Evolutionary conservation across 1,139 yeast genomes (phyloP).

Genomic region (Spencermartinsiella ligniputridi): DNA sequence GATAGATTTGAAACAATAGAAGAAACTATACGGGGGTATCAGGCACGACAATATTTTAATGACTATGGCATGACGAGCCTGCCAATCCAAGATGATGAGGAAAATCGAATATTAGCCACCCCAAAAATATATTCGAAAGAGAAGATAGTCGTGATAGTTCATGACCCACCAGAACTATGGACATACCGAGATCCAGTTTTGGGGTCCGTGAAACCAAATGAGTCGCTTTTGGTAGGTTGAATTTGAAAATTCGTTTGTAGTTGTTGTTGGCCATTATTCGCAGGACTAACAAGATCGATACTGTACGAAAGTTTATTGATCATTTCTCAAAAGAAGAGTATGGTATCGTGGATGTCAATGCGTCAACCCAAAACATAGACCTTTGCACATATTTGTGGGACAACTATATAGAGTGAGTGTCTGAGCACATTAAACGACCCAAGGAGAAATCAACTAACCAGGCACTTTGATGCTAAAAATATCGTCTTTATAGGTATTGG

Average conservation of each 20-base stretch:
- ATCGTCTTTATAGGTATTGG: constrained; percentile 85
- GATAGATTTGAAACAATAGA: constrained; percentile 5
- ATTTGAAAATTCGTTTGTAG: neutral
- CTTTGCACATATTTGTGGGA: constrained; percentile 80
- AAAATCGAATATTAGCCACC: constrained; percentile 72
- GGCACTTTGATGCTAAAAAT: constrained; percentile 62
- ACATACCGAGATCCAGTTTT: constrained; percentile 76
- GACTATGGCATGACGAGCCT: constrained; percentile 59
- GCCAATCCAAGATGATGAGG: constrained; percentile 58
- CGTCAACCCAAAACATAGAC: constrained; percentile 57
- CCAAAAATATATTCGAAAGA: constrained; percentile 63
- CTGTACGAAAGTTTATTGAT: neutral
- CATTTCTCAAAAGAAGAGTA: neutral
- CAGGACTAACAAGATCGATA: neutral
- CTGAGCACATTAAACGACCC: neutral
- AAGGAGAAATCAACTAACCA: neutral
- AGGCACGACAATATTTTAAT: constrained; percentile 52
- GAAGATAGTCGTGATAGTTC: constrained; percentile 66
- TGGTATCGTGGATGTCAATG: constrained; percentile 18
- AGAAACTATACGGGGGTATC: constrained; percentile 71
- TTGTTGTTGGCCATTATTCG: neutral
- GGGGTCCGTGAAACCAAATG: constrained; percentile 70
- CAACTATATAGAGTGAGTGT: constrained; percentile 55
- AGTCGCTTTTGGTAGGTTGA: constrained; percentile 50
- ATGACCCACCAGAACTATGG: constrained; percentile 94